Evolutionary conservation across 371 early-diverging fungal species (phyloP), one percentile per base, ranked within the genome.

Genomic region (Saksenaea vasiformis): DNA sequence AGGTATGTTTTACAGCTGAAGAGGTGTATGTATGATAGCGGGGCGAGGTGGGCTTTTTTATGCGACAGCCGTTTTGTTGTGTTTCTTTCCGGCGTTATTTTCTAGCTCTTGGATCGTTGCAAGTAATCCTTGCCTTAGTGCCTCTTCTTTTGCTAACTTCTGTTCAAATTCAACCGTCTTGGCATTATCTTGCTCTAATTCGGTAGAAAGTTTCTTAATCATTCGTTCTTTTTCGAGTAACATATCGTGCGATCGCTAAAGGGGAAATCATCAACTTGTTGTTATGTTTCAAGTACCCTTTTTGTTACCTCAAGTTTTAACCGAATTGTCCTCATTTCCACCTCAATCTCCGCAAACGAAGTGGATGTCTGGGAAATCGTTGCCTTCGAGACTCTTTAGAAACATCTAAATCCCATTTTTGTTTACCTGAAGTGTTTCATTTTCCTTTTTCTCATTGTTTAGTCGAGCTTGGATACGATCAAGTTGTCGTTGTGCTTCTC

Each of bases 241-340:
- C 10, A 26, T 56, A 24, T 54, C 61, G 22, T 58, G 61, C 31
- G 54, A 54, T 22, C 57, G 41, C 66, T 66, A 31, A 10, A 31
- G 31, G 31, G 31, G 31, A 39, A 24, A 58, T 3, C 11, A 19
- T 39, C 1, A 26, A 58, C 11, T 54, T 27, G 8, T 57, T 57
- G 11, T 39, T 51, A 47, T 58, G 28, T 38, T 10, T 60, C 11
- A 15, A 53, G n/a, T 14, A 5, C 24, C 19, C n/a, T n/a, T n/a
- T 36, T 57, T 57, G 19, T 57, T 60, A 61, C 66, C 66, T 66
- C 56, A 4, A 66, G 34, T 38, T 66, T 66, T 28, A 66, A 38
- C 14, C 44, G 54, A 15, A 66, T 56, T 14, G 55, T 35, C 7
- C 60, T 60, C 17, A 57, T 53, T 58, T 66, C 57, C 13, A 17